Conservation (phyloP, 257 asterid genomes). For the Coffea canephora region DNA sequence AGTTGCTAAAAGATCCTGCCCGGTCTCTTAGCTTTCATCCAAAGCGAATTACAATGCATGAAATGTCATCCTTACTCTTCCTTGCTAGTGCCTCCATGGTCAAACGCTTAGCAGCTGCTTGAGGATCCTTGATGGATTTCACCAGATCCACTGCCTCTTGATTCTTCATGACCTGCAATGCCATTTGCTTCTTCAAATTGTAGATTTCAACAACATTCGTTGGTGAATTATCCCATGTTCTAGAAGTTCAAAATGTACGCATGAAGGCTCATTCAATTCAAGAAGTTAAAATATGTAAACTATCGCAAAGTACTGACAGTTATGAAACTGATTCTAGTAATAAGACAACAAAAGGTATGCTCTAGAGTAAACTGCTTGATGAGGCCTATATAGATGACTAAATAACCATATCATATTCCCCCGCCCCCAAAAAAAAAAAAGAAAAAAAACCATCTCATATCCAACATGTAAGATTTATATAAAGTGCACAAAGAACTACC, state of each 20-base stretch:
- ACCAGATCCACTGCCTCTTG: constrained; percentile 75
- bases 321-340: neutral
- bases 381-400: neutral
- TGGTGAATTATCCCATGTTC: neutral
- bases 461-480: neutral
- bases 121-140: constrained; percentile 59
- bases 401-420: neutral
- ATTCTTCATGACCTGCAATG: constrained; percentile 65
- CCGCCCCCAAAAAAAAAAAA: too few species aligned
- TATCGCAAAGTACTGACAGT: neutral
- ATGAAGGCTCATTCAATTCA: neutral
- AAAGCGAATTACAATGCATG: constrained; percentile 73
- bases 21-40: constrained; percentile 32
- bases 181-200: neutral
- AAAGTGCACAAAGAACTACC: neutral
- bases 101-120: constrained; percentile 71
- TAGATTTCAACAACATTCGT: neutral
- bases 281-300: neutral
- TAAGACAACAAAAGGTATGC: neutral
- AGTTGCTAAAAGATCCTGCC: neutral
- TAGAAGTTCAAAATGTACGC: too few species aligned
- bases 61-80: constrained; percentile 83
- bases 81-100: constrained; percentile 66
- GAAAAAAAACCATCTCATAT: neutral
- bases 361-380: neutral